Base-by-base conservation (phyloP, 2,329 filamentous ascomycete species). In the Diaporthe aspalathi region DNA sequence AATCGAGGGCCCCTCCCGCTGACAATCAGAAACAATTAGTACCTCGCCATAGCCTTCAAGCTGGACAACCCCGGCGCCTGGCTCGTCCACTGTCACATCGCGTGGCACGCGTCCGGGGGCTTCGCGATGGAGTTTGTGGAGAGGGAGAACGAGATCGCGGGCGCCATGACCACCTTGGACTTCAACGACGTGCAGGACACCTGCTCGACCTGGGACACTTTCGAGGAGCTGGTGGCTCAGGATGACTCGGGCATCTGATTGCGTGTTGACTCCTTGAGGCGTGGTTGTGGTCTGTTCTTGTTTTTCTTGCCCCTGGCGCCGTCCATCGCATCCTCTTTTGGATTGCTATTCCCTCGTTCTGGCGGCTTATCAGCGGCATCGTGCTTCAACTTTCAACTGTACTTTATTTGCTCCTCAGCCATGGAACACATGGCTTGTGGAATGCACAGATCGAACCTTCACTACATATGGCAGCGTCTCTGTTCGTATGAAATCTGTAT, bases 71-170 rank as follows among this genome's bases (percentile, higher is more conserved):
- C 80, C 3, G 80, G 80, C 20, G 74, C 74, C 4, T 79, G 78
- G 77, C 68, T 77, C 5, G 70, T 77, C 22, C 77, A 79, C 72
- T 80, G 78, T 67, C 77, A 80, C 68, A 75, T 77, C 52, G 74
- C 74, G 29, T 75, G 74, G 79, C 81, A 82, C 68, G 77, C 78
- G 7, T 79, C 77, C 14, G 75, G 80, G 35, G 81, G 81, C 1
- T 76, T 83, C 17, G 77, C 79, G 1, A 73, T 83, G 68, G 79
- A 82, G 67, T 79, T 82, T 22, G 78, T 83, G 5, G 81, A 82
- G 67, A 66, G 74, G 12, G 63, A 74, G 60, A 52, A 56, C 14
- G 74, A 77, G 54, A 77, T 79, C 29, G 17, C 49, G 3, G 38
- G 47, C 1, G 63, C 45, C 8, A 32, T 75, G 7, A 52, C 67